phyloP scores from a whole-genome alignment of 2,329 filamentous ascomycete genomes.

The Curvularia sp. region DNA sequence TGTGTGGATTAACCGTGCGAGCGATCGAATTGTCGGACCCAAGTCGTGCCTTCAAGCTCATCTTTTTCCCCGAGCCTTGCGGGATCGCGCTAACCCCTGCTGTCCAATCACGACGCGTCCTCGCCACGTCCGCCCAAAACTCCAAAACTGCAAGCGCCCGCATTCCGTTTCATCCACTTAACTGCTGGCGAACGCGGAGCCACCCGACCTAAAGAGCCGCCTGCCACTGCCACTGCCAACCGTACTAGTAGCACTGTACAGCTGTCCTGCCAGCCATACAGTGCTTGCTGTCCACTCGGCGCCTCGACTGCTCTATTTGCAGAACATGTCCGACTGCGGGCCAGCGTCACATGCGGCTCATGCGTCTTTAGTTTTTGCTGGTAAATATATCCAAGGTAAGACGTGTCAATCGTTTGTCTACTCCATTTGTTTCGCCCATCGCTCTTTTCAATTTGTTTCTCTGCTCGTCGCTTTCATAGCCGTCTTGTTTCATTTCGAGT shows the following conservation, averaged over 20 bases:
- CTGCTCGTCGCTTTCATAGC: constrained; percentile 8
- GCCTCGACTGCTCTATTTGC: constrained; percentile 42
- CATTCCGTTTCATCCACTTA: constrained; percentile 41
- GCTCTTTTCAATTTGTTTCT: constrained; percentile 8
- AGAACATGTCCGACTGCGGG: constrained; percentile 30
- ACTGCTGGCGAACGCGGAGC: constrained; percentile 34
- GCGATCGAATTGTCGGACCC: constrained; percentile 19
- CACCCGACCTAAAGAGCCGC: constrained; percentile 40
- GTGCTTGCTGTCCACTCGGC: constrained; percentile 44
- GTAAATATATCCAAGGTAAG: constrained; percentile 29
- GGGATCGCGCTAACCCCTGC: constrained; percentile 27
- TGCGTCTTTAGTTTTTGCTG: constrained; percentile 21
- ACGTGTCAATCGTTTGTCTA: constrained; percentile 16
- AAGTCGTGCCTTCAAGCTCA: constrained; percentile 25
- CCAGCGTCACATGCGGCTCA: constrained; percentile 23
- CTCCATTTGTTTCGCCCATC: constrained; percentile 13
- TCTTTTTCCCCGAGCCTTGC: constrained; percentile 32
- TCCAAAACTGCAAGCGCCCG: constrained; percentile 43
- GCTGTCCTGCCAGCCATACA: constrained; percentile 24
- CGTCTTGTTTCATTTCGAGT: constrained; percentile 18
- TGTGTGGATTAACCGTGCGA: constrained; percentile 23
- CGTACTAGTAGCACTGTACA: constrained; percentile 24
- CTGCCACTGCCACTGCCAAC: constrained; percentile 38
- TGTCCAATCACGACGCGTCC: constrained; percentile 44
- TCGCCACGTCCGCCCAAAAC: constrained; percentile 18